These are phyloP conservation scores for Telopea speciosissima DNA, from an alignment of 177 flowering plant species.

Conservation along the genomic window DNA sequence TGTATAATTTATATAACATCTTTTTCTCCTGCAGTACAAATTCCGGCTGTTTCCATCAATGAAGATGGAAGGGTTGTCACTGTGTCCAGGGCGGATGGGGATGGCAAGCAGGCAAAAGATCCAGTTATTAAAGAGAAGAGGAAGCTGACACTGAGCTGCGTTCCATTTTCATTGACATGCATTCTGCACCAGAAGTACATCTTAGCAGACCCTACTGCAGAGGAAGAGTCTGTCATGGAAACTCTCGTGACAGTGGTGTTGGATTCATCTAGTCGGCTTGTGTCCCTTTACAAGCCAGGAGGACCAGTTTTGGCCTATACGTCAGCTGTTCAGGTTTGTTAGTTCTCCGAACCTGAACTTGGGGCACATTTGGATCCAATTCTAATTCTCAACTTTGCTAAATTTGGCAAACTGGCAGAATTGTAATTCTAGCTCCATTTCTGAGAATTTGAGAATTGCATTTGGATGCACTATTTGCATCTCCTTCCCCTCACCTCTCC, in stretches of 20 bases:
- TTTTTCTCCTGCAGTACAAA: conserved; percentile 52
- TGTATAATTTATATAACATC: background rate
- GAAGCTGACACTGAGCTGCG: conserved; percentile 52
- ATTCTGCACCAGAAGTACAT: conserved; percentile 78
- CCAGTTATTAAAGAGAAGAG: conserved; percentile 72
- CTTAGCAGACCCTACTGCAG: conserved; percentile 86
- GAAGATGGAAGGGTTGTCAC: conserved; percentile 73
- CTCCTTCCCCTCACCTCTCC: no score
- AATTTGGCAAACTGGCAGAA: no score
- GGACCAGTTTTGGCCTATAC: conserved; percentile 69
- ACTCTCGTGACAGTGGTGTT: conserved; percentile 73
- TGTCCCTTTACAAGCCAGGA: conserved; percentile 86
- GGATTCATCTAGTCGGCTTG: conserved; percentile 62
- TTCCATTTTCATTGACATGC: conserved; percentile 82
- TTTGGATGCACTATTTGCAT: no score
- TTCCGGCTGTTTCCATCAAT: conserved; percentile 77
- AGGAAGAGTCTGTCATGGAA: conserved; percentile 91
- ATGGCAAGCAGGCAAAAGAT: conserved; percentile 36
- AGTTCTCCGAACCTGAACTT: no score
- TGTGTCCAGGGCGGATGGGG: conserved; percentile 38
- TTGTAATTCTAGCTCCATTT: no score
- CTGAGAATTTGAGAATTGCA: no score
- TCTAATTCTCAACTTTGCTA: no score
- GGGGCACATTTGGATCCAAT: no score
- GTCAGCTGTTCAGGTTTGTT: conserved; percentile 63